Evolutionary conservation across 2,329 filamentous ascomycete species (phyloP), one percentile per base, ranked within the genome.

Genomic region (Fusarium secorum): DNA sequence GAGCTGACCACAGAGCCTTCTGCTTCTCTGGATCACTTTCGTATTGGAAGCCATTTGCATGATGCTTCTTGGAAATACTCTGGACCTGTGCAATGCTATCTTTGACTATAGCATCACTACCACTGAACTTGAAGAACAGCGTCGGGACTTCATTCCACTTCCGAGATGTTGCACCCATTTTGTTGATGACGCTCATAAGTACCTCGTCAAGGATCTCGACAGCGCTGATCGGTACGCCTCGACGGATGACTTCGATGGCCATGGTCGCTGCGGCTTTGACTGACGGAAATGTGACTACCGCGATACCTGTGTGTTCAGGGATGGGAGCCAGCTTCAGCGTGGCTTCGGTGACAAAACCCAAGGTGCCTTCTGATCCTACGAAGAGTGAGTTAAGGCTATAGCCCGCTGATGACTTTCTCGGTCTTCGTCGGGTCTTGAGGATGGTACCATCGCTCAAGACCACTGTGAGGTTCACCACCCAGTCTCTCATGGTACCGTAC

Each of bases 181-280:
- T 84, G 80, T 96, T 96, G 76, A 96, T 90, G 0, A 95, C 91
- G 65, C 85, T 87, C 93, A 96, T 96, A 79, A 95, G 92, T 3
- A 95, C 91, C 57, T 95, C 93, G 75, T 95, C 93, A 90, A 96
- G 93, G 73, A 96, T 89, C 80, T 96, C 93, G 87, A 95, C 91
- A 4, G 91, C 91, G 1, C 90, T 91, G 8, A 95, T 86, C 0
- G 91, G 92, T 3, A 94, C 85, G 0, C 91, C 92, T 2, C 88
- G 86, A 70, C 92, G 88, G 84, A 95, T 92, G 15, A 95, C 88
- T 55, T 87, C 88, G 3, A 91, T 90, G 0, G 92, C 93, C 0
- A 92, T 91, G 0, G 89, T 86, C 0, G 93, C 92, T 2, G 93
- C 93, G 76, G 92, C 89, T 20, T 91, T 88, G 66, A 95, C 93